Conservation (phyloP, 768 basidiomycete genomes). For the Naganishia vishniacii region DNA sequence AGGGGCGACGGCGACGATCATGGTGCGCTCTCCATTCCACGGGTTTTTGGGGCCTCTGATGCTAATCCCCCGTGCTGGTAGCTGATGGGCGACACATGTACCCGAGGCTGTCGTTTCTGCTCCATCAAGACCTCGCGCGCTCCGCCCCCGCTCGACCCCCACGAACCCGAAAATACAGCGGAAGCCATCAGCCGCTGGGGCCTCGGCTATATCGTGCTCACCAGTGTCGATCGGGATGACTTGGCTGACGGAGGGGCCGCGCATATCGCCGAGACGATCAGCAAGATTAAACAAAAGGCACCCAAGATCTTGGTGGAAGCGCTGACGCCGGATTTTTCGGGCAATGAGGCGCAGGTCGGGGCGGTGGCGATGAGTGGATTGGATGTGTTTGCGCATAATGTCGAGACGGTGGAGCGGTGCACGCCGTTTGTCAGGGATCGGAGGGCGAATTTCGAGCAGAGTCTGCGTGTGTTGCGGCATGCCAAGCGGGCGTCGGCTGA, state of each 20-base stretch:
- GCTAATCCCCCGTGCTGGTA: too few species aligned
- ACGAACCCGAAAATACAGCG: slow-evolving; percentile 96
- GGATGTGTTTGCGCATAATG: slow-evolving; percentile 96
- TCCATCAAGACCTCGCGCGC: slow-evolving; percentile 86
- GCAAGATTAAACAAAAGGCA: slow-evolving; percentile 95
- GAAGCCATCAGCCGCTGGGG: slow-evolving; percentile 98
- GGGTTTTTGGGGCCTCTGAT: too few species aligned
- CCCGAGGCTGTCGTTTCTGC: slow-evolving; percentile 94
- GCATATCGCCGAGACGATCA: slow-evolving; percentile 93
- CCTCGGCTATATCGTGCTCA: slow-evolving; percentile 92
- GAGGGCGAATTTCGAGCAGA: slow-evolving; percentile 72
- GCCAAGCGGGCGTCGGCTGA: slow-evolving; percentile 44
- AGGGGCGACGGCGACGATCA: slow-evolving; percentile 93
- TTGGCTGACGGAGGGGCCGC: slow-evolving; percentile 83
- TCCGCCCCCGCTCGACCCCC: slow-evolving; percentile 85
- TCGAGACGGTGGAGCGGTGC: slow-evolving; percentile 89
- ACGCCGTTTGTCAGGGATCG: slow-evolving; percentile 95
- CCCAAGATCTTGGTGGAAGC: slow-evolving; percentile 95
- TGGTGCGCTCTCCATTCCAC: slow-evolving; percentile 57
- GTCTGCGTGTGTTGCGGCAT: slow-evolving; percentile 51
- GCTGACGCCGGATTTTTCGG: slow-evolving; percentile 88
- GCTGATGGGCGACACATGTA: slow-evolving; percentile 99
- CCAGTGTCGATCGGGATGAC: slow-evolving; percentile 94
- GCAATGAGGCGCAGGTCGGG: slow-evolving; percentile 66
- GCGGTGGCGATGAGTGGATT: slow-evolving; percentile 85